These are phyloP conservation scores for Irpex sp. DNA, from an alignment of 1,284 basidiomycete species.

Conservation along the genomic window DNA sequence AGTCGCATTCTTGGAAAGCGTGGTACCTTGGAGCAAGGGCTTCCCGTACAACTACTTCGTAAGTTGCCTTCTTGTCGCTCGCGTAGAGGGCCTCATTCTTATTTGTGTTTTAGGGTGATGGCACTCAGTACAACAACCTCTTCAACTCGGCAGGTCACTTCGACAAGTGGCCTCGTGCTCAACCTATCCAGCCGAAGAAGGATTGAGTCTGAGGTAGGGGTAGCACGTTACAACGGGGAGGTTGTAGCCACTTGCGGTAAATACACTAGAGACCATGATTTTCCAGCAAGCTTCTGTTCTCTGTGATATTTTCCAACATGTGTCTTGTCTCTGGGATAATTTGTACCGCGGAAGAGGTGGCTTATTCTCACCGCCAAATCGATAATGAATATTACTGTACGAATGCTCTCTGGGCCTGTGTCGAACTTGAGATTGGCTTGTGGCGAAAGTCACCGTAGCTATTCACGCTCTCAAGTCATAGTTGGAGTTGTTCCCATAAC, in stretches of 20 bases:
- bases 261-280: neutral
- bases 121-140: constrained; percentile 13
- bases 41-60: constrained; percentile 16
- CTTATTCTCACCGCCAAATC: too few relatives aligned
- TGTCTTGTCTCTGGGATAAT: too few relatives aligned
- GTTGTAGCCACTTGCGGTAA: too few relatives aligned
- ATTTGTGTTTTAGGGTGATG: constrained; percentile 14
- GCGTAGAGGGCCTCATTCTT: neutral
- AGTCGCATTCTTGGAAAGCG: constrained; percentile 17
- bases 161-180: constrained; percentile 17
- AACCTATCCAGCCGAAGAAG: constrained; percentile 16
- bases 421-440: too few relatives aligned
- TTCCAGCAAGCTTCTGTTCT: neutral
- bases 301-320: neutral
- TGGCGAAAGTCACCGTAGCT: too few relatives aligned
- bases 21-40: constrained; percentile 15
- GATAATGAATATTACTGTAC: too few relatives aligned
- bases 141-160: constrained; percentile 14
- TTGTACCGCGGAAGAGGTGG: too few relatives aligned
- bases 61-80: neutral
- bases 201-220: neutral
- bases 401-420: too few relatives aligned
- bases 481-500: too few relatives aligned
- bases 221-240: too few relatives aligned
- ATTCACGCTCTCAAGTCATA: too few relatives aligned